Percentiles rank a stretch among this genome's conserved stretches.
Evolutionary conservation across 2,329 filamentous ascomycete species (phyloP).

Genomic region (Ilyonectria mors-panacis): DNA sequence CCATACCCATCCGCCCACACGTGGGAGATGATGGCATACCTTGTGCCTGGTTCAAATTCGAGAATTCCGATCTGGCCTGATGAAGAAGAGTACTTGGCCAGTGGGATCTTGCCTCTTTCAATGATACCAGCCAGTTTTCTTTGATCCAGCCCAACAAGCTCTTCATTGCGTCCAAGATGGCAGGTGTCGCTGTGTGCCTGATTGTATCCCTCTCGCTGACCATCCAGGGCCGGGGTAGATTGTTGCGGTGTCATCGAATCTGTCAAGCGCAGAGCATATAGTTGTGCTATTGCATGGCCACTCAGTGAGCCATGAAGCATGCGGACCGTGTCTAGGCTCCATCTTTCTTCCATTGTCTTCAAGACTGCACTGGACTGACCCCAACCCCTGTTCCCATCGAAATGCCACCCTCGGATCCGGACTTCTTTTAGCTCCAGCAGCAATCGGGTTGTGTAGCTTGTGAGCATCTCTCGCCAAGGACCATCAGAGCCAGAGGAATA

Average conservation of each 20-base stretch:
- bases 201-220: neutral
- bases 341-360: neutral
- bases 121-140: neutral
- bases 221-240: neutral
- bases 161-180: neutral
- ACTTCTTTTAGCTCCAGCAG: neutral
- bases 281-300: constrained; percentile 3
- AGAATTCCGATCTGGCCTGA: neutral
- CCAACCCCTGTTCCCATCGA: constrained; percentile 12
- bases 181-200: constrained; percentile 11
- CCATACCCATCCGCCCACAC: neutral
- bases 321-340: constrained; percentile 6
- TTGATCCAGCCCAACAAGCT: neutral
- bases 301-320: constrained; percentile 6
- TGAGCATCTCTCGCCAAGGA: neutral
- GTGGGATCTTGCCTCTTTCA: neutral
- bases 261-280: constrained; percentile 1
- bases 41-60: neutral
- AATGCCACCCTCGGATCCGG: constrained; percentile 7
- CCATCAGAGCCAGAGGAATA: neutral
- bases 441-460: neutral
- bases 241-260: neutral
- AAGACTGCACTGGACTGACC: neutral
- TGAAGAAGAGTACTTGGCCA: neutral
- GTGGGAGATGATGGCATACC: neutral